phyloP scores from a whole-genome alignment of 164 flowering plant genomes.

The Saururus chinensis region DNA sequence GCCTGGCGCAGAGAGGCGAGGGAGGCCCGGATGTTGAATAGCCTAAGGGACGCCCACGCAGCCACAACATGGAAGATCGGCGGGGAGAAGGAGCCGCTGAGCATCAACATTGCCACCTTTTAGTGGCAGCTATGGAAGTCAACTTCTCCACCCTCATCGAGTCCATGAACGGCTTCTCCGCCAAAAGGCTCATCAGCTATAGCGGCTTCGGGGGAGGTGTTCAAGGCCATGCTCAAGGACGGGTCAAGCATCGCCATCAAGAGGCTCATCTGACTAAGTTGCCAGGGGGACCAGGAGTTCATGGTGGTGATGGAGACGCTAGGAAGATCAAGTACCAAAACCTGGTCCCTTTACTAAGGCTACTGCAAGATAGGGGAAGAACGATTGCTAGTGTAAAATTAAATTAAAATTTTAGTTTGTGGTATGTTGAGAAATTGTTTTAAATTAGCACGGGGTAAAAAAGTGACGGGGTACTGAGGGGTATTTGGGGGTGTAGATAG shows the following conservation, averaged over 20 bases:
- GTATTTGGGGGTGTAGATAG: too few relatives aligned
- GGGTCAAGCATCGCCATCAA: slow-evolving; percentile 65
- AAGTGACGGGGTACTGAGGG: too few relatives aligned
- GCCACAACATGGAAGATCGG: slow-evolving; percentile 90
- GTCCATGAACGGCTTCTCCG: slow-evolving; percentile 65
- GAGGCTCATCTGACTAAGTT: slow-evolving; percentile 48
- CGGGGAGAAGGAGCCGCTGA: slow-evolving; percentile 76
- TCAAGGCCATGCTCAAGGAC: slow-evolving; percentile 56
- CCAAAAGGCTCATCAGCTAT: slow-evolving; percentile 51
- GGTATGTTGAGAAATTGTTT: too few relatives aligned
- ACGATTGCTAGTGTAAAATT: slow-evolving; percentile 59
- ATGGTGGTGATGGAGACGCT: slow-evolving; percentile 78
- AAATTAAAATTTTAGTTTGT: too few relatives aligned
- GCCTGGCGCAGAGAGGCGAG: slow-evolving; percentile 52
- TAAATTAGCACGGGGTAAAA: too few relatives aligned
- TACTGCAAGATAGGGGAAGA: slow-evolving; percentile 74
- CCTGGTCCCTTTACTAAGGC: slow-evolving; percentile 54
- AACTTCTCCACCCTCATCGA: slow-evolving; percentile 60
- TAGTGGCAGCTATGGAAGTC: slow-evolving; percentile 49
- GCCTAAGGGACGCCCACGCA: slow-evolving; percentile 51
- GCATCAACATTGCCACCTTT: slow-evolving; percentile 71
- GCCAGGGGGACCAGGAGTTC: slow-evolving; percentile 68
- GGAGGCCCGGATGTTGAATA: slow-evolving; percentile 55
- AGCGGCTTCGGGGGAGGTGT: slow-evolving; percentile 77
- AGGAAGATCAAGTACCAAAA: slow-evolving; percentile 66